Conservation (phyloP, 1,139 yeast species). For the Arxiozyma telluris region DNA sequence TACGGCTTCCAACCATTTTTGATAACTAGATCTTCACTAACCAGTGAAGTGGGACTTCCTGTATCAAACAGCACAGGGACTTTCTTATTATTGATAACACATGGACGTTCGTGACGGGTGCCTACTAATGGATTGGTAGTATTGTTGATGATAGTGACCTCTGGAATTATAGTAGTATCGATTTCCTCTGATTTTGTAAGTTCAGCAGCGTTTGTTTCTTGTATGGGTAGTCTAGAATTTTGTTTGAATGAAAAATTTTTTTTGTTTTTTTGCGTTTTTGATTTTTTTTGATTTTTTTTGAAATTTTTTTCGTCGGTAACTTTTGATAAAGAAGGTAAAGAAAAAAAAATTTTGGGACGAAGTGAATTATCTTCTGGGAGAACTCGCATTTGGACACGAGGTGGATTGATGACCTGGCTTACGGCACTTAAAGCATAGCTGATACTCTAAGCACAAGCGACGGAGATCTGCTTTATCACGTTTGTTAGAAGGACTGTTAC, state of each 20-base stretch:
- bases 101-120: neutral
- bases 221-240: too few species aligned
- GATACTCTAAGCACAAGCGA: neutral
- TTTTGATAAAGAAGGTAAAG: too few species aligned
- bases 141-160: neutral
- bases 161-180: neutral
- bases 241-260: too few species aligned
- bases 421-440: neutral
- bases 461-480: neutral
- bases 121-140: neutral
- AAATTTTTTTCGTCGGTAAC: too few species aligned
- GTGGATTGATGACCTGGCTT: neutral
- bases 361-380: too few species aligned
- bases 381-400: neutral
- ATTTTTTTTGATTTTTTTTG: too few species aligned
- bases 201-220: too few species aligned
- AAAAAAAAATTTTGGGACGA: too few species aligned
- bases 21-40: neutral
- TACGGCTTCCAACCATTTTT: neutral
- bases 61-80: neutral
- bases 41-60: slow-evolving; percentile 3
- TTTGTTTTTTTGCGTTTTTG: too few species aligned
- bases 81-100: neutral
- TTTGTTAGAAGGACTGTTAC: neutral
- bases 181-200: too few species aligned